Percentiles rank a stretch among this genome's conserved stretches.
Evolutionary conservation across 805 yeast genomes (phyloP).

Genomic region (Brettanomyces bruxellensis): DNA sequence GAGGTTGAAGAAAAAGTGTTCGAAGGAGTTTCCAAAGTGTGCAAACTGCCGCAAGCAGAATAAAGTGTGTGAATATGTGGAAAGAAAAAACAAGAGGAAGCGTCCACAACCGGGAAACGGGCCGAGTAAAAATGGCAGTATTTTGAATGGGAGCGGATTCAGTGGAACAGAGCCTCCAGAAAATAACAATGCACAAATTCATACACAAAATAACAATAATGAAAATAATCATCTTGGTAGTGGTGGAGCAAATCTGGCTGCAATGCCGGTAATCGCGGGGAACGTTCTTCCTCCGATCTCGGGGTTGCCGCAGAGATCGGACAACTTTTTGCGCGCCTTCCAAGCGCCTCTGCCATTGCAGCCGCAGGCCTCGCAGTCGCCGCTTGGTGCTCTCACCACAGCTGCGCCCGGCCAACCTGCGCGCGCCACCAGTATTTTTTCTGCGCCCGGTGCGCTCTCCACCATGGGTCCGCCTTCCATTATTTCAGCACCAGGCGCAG

Average conservation of each 20-base stretch:
- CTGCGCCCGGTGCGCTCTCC: neutral
- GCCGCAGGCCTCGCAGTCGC: neutral
- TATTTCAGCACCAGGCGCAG: neutral
- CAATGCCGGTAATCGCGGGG: neutral
- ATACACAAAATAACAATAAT: neutral
- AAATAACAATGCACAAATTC: constrained; percentile 9
- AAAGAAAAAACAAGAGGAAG: constrained; percentile 22
- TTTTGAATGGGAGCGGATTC: neutral
- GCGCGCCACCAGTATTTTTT: neutral
- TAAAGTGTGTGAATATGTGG: constrained; percentile 34
- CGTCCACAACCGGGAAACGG: neutral
- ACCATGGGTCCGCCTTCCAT: neutral
- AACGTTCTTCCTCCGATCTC: neutral
- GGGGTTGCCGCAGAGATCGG: neutral
- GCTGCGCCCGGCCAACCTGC: neutral
- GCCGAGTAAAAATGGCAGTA: neutral
- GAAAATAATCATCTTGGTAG: neutral
- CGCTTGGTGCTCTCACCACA: neutral
- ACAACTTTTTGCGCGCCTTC: neutral
- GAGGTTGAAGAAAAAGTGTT: constrained; percentile 39
- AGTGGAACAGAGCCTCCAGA: neutral
- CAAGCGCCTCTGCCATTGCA: neutral
- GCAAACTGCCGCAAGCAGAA: constrained; percentile 31
- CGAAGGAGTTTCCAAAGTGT: constrained; percentile 35
- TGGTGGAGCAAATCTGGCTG: neutral